Conservation (phyloP, 192 early-diverging fungal species). For the Gaertneriomyces semiglobifer region DNA sequence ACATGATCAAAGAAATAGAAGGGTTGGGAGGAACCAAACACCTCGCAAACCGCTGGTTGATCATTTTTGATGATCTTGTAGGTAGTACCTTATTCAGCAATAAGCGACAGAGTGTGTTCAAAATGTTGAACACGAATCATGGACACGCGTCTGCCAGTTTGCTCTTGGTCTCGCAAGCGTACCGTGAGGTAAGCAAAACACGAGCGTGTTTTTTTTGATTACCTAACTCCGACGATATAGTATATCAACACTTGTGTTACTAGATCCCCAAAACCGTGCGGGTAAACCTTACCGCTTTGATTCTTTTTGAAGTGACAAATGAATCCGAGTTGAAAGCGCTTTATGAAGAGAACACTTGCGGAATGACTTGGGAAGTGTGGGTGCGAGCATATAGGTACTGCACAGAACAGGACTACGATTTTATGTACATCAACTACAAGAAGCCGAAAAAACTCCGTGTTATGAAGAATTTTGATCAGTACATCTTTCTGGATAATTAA, state of each 20-base stretch:
- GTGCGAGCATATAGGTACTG: neutral
- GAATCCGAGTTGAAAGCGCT: neutral
- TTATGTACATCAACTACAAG: conserved; percentile 3
- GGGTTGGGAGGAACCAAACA: neutral
- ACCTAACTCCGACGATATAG: too few relatives aligned
- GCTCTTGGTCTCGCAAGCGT: neutral
- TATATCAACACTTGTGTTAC: too few relatives aligned
- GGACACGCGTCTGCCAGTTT: neutral
- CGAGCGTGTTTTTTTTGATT: too few relatives aligned
- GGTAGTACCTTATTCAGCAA: conserved; percentile 1
- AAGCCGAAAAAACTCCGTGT: neutral
- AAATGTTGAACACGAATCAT: conserved; percentile 5
- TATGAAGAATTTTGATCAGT: neutral
- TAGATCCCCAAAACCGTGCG: neutral
- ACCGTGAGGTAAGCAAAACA: neutral
- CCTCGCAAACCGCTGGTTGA: neutral
- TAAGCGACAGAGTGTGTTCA: conserved; percentile 2
- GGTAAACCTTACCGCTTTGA: neutral
- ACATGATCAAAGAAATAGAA: neutral
- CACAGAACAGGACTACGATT: neutral
- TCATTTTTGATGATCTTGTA: conserved; percentile 1
- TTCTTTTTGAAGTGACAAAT: conserved; percentile 1
- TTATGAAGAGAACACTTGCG: conserved; percentile 1
- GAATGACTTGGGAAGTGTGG: neutral
- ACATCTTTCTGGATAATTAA: too few relatives aligned